phyloP scores from a whole-genome alignment of 306 rosid species.

The Lathyrus tuberosus region DNA sequence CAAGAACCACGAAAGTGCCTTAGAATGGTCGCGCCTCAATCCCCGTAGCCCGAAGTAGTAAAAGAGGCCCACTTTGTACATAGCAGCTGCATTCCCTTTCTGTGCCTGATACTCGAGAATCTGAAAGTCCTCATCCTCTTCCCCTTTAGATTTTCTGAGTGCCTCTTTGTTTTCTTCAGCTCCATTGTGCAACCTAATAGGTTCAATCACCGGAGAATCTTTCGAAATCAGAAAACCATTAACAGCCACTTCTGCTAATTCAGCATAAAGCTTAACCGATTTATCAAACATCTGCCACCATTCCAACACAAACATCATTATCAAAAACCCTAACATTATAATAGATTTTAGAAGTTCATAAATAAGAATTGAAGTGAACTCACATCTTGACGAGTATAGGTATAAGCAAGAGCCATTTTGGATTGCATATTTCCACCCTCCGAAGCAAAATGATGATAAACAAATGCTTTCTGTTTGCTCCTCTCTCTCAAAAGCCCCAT shows the following conservation, averaged over 20 bases:
- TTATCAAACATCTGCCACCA: constrained; percentile 76
- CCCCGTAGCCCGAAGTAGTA: constrained; percentile 96
- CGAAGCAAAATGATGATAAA: constrained; percentile 77
- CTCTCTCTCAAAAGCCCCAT: constrained; percentile 76
- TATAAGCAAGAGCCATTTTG: constrained; percentile 93
- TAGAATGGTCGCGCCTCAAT: constrained; percentile 84
- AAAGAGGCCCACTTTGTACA: constrained; percentile 93
- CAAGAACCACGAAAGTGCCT: constrained; percentile 83
- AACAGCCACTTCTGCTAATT: constrained; percentile 87
- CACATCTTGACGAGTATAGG: constrained; percentile 87
- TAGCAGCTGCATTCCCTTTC: constrained; percentile 91
- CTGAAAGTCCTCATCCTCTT: constrained; percentile 94
- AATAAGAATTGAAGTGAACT: not conserved
- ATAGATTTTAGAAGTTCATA: not conserved
- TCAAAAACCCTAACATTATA: not conserved
- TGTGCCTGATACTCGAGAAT: constrained; percentile 94
- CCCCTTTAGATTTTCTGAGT: constrained; percentile 84
- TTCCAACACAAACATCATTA: not conserved
- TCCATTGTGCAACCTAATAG: constrained; percentile 84
- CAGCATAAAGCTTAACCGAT: constrained; percentile 81
- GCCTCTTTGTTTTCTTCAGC: constrained; percentile 98
- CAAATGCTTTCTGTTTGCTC: constrained; percentile 67
- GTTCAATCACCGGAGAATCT: constrained; percentile 89
- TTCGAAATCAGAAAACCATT: constrained; percentile 82
- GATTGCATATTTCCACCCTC: constrained; percentile 87